Percentiles rank a stretch among this genome's conserved stretches.
These are phyloP conservation scores for Cadophora sp. DNA, from an alignment of 2,329 filamentous ascomycete species.

Conservation along the genomic window DNA sequence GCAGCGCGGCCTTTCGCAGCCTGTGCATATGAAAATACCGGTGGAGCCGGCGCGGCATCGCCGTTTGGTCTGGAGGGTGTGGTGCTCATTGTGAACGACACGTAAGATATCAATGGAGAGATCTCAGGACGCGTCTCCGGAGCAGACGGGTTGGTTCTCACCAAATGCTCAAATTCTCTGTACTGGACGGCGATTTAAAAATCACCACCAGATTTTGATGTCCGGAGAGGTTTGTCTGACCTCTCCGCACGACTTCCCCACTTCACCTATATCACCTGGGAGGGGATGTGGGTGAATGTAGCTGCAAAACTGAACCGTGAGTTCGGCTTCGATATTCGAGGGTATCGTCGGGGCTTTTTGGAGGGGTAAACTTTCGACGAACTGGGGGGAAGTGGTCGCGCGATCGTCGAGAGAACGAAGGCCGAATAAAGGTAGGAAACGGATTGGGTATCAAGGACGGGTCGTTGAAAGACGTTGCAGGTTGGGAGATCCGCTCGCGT, in stretches of 20 bases:
- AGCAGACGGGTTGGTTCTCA: slow-evolving; percentile 24
- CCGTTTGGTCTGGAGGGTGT: slow-evolving; percentile 45
- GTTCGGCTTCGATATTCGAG: slow-evolving; percentile 16
- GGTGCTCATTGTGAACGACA: slow-evolving; percentile 50
- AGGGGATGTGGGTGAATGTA: slow-evolving; percentile 7
- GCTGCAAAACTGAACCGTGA: slow-evolving; percentile 17
- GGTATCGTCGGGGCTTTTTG: slow-evolving; percentile 2
- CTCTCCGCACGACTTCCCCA: slow-evolving; percentile 45
- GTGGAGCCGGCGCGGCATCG: slow-evolving; percentile 48
- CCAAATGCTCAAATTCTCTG: slow-evolving; percentile 26
- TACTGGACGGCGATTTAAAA: slow-evolving; percentile 35
- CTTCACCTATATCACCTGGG: slow-evolving; percentile 26
- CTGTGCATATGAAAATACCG: slow-evolving; percentile 91
- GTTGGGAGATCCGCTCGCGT: slow-evolving; percentile 35
- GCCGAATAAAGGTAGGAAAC: slow-evolving; percentile 20
- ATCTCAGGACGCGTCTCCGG: slow-evolving; percentile 24
- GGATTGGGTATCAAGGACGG: slow-evolving; percentile 28
- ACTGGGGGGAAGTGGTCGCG: slow-evolving; percentile 7
- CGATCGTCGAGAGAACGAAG: slow-evolving; percentile 18
- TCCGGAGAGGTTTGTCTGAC: slow-evolving; percentile 49
- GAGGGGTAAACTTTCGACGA: slow-evolving; percentile 19
- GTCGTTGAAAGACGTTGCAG: slow-evolving; percentile 28
- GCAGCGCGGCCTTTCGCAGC: slow-evolving; percentile 79
- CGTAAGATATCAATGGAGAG: slow-evolving; percentile 19
- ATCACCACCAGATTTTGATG: slow-evolving; percentile 44